Evolutionary conservation across 768 basidiomycete species (phyloP).

Genomic region (Macrocybe gigantea): DNA sequence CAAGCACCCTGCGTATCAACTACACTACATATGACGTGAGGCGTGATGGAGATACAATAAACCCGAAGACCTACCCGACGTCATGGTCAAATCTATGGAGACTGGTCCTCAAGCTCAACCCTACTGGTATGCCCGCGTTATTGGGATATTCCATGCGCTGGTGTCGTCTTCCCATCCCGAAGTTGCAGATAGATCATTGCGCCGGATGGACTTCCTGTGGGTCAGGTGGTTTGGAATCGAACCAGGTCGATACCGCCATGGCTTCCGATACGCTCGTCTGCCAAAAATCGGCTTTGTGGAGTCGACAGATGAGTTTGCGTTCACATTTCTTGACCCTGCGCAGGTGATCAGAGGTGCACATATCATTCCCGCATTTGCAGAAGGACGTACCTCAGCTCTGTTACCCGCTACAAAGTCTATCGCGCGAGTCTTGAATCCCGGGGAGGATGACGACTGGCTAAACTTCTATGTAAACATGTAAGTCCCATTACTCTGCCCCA

Average conservation of each 20-base stretch:
- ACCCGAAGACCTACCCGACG: slow-evolving; percentile 26
- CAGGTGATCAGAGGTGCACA: slow-evolving; percentile 20
- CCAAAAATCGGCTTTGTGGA: background rate
- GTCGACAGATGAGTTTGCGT: slow-evolving; percentile 4
- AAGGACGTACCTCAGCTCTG: slow-evolving; percentile 9
- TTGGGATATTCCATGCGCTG: slow-evolving; percentile 24
- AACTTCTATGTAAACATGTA: slow-evolving; percentile 28
- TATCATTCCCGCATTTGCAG: slow-evolving; percentile 22
- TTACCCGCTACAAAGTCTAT: slow-evolving; percentile 1
- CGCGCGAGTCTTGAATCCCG: background rate
- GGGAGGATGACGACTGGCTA: slow-evolving; percentile 13
- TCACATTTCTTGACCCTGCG: slow-evolving; percentile 8
- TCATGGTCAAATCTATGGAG: slow-evolving; percentile 26
- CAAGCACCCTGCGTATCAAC: slow-evolving; percentile 25
- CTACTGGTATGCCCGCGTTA: slow-evolving; percentile 27
- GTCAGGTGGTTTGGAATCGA: slow-evolving; percentile 31
- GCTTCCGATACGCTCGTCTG: background rate
- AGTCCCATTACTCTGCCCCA: background rate
- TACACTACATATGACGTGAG: slow-evolving; percentile 41
- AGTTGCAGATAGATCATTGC: background rate
- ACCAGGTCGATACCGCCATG: slow-evolving; percentile 9
- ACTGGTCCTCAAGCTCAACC: slow-evolving; percentile 17
- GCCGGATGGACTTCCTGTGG: slow-evolving; percentile 28
- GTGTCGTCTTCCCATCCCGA: slow-evolving; percentile 14
- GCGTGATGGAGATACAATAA: slow-evolving; percentile 33